Conservation (phyloP, 2,329 filamentous ascomycete species). For the Lasiodiplodia theobromae region DNA sequence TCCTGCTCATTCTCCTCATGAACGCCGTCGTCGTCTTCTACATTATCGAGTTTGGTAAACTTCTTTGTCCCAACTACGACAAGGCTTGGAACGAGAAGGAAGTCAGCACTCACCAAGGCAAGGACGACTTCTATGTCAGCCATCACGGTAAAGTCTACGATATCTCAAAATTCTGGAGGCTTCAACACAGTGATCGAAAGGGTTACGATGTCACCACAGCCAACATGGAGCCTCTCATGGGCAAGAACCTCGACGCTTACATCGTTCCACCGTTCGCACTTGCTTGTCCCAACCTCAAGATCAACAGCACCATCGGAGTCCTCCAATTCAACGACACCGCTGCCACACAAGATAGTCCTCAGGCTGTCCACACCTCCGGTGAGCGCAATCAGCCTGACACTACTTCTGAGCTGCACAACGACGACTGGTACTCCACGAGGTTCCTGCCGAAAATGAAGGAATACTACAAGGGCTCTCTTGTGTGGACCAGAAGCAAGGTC, state of each 20-base stretch:
- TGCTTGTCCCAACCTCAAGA: conserved; percentile 77
- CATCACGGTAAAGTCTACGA: conserved; percentile 92
- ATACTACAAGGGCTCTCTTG: conserved; percentile 86
- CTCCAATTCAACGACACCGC: conserved; percentile 72
- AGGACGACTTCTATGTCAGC: conserved; percentile 83
- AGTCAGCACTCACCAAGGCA: conserved; percentile 73
- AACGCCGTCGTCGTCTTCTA: conserved; percentile 89
- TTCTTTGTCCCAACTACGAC: conserved; percentile 89
- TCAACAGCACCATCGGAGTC: conserved; percentile 58
- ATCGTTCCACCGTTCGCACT: conserved; percentile 79
- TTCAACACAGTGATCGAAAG: conserved; percentile 78
- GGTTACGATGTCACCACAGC: conserved; percentile 63
- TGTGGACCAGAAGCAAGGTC: conserved; percentile 69
- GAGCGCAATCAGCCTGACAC: conserved; percentile 36
- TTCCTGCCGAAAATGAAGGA: conserved; percentile 84
- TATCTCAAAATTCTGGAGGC: conserved; percentile 84
- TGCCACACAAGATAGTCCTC: conserved; percentile 47
- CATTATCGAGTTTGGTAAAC: conserved; percentile 83
- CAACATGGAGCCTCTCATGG: conserved; percentile 80
- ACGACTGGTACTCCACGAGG: conserved; percentile 76
- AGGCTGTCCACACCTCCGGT: conserved; percentile 76
- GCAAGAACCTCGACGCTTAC: conserved; percentile 81
- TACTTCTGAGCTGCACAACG: conserved; percentile 63
- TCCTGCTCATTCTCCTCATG: conserved; percentile 79
- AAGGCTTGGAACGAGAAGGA: conserved; percentile 83